Evolutionary conservation across 2,329 filamentous ascomycete species (phyloP).

Genomic region (Sporothrix pseudoabietina): DNA sequence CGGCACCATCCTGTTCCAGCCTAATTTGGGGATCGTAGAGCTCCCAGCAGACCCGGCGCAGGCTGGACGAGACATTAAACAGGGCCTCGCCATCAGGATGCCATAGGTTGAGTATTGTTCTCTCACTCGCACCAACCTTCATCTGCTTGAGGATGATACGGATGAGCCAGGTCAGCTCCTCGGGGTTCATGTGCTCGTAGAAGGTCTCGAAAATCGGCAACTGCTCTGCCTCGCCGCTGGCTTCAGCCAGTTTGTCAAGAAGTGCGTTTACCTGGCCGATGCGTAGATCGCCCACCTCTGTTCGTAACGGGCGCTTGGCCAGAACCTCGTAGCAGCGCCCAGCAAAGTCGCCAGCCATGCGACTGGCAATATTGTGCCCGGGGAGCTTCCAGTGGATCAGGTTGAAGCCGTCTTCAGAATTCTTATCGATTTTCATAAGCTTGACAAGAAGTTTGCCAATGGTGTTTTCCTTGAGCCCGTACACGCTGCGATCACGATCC

Average conservation of each 20-base stretch:
- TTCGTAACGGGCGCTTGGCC: slow-evolving; percentile 77
- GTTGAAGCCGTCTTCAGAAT: slow-evolving; percentile 84
- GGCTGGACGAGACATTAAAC: slow-evolving; percentile 88
- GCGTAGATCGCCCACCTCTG: slow-evolving; percentile 73
- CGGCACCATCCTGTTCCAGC: slow-evolving; percentile 73
- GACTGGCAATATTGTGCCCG: slow-evolving; percentile 62
- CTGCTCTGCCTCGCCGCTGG: slow-evolving; percentile 81
- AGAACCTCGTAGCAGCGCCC: slow-evolving; percentile 85
- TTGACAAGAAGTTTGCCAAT: slow-evolving; percentile 91
- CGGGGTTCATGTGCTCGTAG: slow-evolving; percentile 87
- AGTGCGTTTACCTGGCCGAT: slow-evolving; percentile 88
- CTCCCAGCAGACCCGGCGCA: slow-evolving; percentile 94
- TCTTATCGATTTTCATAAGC: slow-evolving; percentile 86
- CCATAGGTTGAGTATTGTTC: slow-evolving; percentile 82
- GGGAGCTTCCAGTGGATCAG: slow-evolving; percentile 92
- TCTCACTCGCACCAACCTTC: slow-evolving; percentile 77
- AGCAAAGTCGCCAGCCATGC: slow-evolving; percentile 86
- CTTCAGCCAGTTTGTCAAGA: slow-evolving; percentile 75
- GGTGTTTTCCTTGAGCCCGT: slow-evolving; percentile 88
- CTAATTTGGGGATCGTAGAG: slow-evolving; percentile 72
- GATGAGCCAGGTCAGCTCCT: slow-evolving; percentile 92
- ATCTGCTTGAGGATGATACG: slow-evolving; percentile 84
- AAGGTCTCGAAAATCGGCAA: slow-evolving; percentile 78
- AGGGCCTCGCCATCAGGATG: slow-evolving; percentile 75
- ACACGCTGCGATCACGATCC: slow-evolving; percentile 88